Base-by-base conservation (phyloP, 495 filamentous ascomycete species). In the Schizothecium vesticola region DNA sequence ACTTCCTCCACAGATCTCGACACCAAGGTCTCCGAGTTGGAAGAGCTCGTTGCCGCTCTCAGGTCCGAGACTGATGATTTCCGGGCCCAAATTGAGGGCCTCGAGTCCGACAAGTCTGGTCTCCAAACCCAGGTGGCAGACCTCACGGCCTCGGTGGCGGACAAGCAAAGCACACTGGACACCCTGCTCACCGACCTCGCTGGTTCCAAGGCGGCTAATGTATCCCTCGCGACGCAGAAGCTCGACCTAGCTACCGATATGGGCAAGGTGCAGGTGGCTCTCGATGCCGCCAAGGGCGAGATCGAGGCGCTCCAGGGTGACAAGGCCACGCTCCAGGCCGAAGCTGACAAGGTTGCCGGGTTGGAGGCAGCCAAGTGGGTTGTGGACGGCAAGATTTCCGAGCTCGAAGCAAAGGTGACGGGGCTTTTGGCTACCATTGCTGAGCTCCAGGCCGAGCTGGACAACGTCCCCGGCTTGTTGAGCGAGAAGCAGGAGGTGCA, bases 51-150 rank as follows among this genome's bases (percentile, higher is more conserved):
- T 3, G 28, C 70, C 1, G 26, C 72, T 21, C 63, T 69, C 64
- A 68, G 67, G 63, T 62, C 70, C 51, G 71, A 70, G 26, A 65
- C 61, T 1, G 69, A 59, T 19, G 69, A 60, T 19, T 73, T 78
- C 29, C 61, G 68, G 59, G 24, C 66, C 25, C 66, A 70, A 28
- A 71, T 83, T 29, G 78, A 78, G 61, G 72, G 71, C 66, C 73
- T 80, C 59, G 70, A 74, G 56, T 73, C 77, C 24, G 75, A 81
- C 60, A 81, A 76, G 68, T 70, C 70, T 21, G 73, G 71, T 36
- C 72, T 83, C 36, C 66, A 74, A 24, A 66, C 74, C 29, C 75
- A 80, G 31, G 67, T 83, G 19, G 67, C 70, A 1, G 71, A 70
- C 11, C 67, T 78, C 22, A 31, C 63, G 26, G 62, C 69, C 55